Percentiles rank a stretch among this genome's conserved stretches.
These are phyloP conservation scores for Teunomyces kruisii DNA, from an alignment of 805 yeast genomes.

Conservation along the genomic window DNA sequence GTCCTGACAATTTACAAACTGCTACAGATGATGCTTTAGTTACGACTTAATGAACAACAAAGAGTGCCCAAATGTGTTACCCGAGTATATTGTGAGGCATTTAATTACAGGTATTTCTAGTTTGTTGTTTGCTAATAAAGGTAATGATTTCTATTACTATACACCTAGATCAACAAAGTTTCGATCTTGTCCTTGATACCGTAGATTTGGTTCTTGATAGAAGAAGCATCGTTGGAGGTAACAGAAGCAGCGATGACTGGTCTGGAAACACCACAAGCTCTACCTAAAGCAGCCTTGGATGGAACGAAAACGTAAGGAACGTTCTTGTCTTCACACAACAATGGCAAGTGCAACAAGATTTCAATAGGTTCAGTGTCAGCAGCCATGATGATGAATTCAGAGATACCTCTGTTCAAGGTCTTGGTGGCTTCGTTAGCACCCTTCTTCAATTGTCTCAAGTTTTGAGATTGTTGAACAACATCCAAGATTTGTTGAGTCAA, in stretches of 20 bases:
- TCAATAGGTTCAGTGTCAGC: slow-evolving; percentile 99
- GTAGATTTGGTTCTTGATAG: slow-evolving; percentile 95
- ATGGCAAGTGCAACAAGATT: slow-evolving; percentile 94
- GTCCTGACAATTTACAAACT: neutral
- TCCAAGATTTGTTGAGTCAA: slow-evolving; percentile 96
- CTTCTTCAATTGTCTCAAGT: slow-evolving; percentile 96
- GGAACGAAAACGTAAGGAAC: slow-evolving; percentile 99
- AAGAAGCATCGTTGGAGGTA: slow-evolving; percentile 97
- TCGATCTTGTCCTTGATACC: slow-evolving; percentile 99
- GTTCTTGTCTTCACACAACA: slow-evolving; percentile 98
- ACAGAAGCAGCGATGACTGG: slow-evolving; percentile 98
- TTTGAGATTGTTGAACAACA: slow-evolving; percentile 96
- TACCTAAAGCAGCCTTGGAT: slow-evolving; percentile 96
- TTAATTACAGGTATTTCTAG: neutral
- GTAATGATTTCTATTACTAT: neutral
- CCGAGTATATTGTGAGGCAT: too few relatives aligned
- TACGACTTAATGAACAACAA: too few relatives aligned
- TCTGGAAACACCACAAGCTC: slow-evolving; percentile 99
- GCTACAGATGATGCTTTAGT: too few relatives aligned
- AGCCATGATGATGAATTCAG: slow-evolving; percentile 99
- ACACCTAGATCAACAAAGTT: slow-evolving; percentile 78
- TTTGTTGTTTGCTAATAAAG: neutral
- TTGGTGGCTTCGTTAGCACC: slow-evolving; percentile 99
- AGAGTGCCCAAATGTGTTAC: too few relatives aligned
- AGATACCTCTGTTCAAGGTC: slow-evolving; percentile 98